Conservation (phyloP, 768 basidiomycete genomes). For the Hypholoma fasciculare region DNA sequence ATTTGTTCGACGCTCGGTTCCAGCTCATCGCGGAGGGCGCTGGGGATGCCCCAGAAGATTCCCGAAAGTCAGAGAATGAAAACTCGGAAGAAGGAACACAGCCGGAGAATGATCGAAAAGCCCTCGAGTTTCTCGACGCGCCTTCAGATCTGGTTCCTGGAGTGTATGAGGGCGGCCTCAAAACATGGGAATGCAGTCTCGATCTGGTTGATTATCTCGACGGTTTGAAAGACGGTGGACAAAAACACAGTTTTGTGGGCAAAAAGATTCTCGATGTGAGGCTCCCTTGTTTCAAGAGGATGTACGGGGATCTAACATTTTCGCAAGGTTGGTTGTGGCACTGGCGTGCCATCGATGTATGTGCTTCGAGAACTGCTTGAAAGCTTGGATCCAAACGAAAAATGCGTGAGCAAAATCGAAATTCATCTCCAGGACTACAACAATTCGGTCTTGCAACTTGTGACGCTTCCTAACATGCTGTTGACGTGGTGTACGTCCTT, state of each 20-base stretch:
- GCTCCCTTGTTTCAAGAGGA: neutral
- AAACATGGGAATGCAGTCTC: conserved; percentile 96
- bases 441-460: conserved; percentile 71
- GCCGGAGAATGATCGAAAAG: conserved; percentile 16
- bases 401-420: conserved; percentile 34
- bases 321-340: conserved; percentile 87
- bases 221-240: conserved; percentile 21
- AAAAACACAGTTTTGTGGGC: conserved; percentile 33
- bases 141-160: conserved; percentile 91
- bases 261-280: conserved; percentile 73
- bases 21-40: conserved; percentile 72
- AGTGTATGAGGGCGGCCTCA: conserved; percentile 93
- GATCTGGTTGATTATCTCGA: conserved; percentile 78
- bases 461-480: conserved; percentile 77
- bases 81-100: neutral
- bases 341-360: conserved; percentile 80
- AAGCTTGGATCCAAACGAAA: conserved; percentile 9
- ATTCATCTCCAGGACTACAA: conserved; percentile 95
- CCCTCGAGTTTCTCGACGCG: conserved; percentile 69
- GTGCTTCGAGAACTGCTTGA: conserved; percentile 64
- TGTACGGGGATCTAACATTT: neutral
- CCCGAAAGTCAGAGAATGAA: conserved; percentile 6
- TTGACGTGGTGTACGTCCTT: conserved; percentile 74
- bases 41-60: conserved; percentile 26
- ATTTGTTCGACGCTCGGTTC: conserved; percentile 95